These are phyloP conservation scores for Alternaria rosae DNA, from an alignment of 2,329 filamentous ascomycete species.

Conservation along the genomic window DNA sequence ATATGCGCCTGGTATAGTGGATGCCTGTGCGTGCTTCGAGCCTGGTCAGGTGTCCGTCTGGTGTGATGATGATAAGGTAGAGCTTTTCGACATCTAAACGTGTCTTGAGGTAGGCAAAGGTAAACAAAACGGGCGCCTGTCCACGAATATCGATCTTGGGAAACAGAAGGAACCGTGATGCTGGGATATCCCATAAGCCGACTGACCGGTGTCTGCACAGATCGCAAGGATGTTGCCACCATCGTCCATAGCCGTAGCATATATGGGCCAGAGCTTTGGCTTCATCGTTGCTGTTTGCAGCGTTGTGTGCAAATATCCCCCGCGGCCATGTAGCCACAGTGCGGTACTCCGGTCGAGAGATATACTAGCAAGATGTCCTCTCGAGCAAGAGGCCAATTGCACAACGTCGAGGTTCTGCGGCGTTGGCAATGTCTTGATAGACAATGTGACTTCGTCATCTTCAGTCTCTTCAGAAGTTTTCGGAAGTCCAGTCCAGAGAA, in stretches of 20 bases:
- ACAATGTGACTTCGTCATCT: conserved; percentile 62
- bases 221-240: conserved; percentile 72
- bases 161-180: conserved; percentile 65
- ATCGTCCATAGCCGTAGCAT: conserved; percentile 70
- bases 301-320: conserved; percentile 38
- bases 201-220: conserved; percentile 65
- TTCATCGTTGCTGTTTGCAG: conserved; percentile 45
- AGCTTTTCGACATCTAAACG: conserved; percentile 38
- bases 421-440: conserved; percentile 65
- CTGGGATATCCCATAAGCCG: conserved; percentile 68
- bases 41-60: conserved; percentile 70
- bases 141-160: conserved; percentile 61
- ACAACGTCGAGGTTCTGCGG: conserved; percentile 75
- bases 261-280: conserved; percentile 55
- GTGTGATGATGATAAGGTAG: conserved; percentile 67
- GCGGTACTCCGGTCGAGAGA: conserved; percentile 74
- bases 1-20: conserved; percentile 40
- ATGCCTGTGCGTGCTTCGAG: conserved; percentile 58
- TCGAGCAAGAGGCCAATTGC: conserved; percentile 67
- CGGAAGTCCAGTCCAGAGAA: conserved; percentile 70
- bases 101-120: conserved; percentile 46
- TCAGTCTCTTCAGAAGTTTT: conserved; percentile 55
- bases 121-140: conserved; percentile 71
- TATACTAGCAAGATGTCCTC: conserved; percentile 72
- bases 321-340: conserved; percentile 61